Base-by-base conservation (phyloP, 306 rosid genomes). In the Adenanthera pavonina region DNA sequence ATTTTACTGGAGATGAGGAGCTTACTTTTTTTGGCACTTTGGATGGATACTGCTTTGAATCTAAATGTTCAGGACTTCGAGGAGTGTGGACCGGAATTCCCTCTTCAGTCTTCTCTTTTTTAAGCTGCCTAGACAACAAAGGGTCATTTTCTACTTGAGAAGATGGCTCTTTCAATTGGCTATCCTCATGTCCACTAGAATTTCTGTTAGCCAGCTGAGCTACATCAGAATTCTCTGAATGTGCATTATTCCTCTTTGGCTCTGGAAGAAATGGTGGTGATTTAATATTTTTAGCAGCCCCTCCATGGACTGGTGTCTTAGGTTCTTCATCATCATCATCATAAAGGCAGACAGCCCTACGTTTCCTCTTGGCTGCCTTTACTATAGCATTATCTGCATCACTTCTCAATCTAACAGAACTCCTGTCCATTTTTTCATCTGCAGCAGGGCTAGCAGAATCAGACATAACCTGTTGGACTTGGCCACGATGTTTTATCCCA, bases 281-380 rank as follows among this genome's bases (percentile, higher is more conserved):
- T 81, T 86, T 90, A 11, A 85, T 52, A 84, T 59, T 88, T 83
- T 86, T 84, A 35, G 90, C 86, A 82, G 91, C 89, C 69, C 97
- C 98, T 84, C 97, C 98, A 80, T 93, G 94, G 84, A 96, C 85
- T 13, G 97, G 99, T 82, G 99, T 96, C 86, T 92, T 96, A 19
- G 97, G 94, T 79, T 87, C 82, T 0, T 88, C 97, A 10, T 89
- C 97, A 13, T 92, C 92, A 0, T 90, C 92, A 44, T 87, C 97
- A 74, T 69, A 86, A 57, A 96, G 87, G 88, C 99, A 78, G 81
- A 96, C 98, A 80, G 97, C 98, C 83, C 96, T 89, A 52, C 97
- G 88, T 69, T 88, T 96, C 83, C 73, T 92, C 66, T 82, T 89
- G 9, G 54, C 84, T 61, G 85, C 92, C 66, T 80, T 83, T 33